Evolutionary conservation across 2,329 filamentous ascomycete species (phyloP), one percentile per base, ranked within the genome.

Genomic region (Juglanconis juglandina): DNA sequence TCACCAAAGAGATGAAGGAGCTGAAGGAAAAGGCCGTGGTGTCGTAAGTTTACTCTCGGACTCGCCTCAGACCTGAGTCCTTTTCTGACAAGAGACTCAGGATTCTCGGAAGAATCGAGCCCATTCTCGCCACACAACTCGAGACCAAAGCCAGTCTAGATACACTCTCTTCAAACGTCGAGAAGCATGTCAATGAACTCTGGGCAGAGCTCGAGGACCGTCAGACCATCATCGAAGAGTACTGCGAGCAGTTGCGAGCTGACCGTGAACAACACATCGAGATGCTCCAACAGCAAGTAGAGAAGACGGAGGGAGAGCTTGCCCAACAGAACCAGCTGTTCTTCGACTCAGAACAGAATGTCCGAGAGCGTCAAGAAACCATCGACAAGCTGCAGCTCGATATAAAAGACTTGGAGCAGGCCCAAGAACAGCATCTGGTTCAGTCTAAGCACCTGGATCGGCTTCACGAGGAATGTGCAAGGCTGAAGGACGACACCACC

Each of bases 341-440:
- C 44, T 33, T 44, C 14, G 24, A 42, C 9, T 51, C 32, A 9
- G 39, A 42, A 34, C 32, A n/a, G 32, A 51, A 30, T 30, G 17
- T 33, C 2, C 30, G 46, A n/a, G 8, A 37, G 35, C 24, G 17
- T 11, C 17, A 56, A 56, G 30, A 59, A 59, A 47, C 58, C 56
- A 10, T 63, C 54, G 47, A 56, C 3, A 37, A 62, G 3, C 62
- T 66, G 17, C 53, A 56, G 6, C 46, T 62, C 14, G 59, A 67
- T 0, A 65, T 70, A 3, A 51, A 58, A 2, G 63, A 65, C 30
- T 62, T 69, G 11, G 65, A 68, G 17, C 50, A 39, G 48, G 54
- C 51, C 13, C 58, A 63, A 8, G 58, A 52, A 2, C 24, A 53
- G 5, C 44, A 35, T 14, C 33, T 58, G 10, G 50, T 44, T 24